Base-by-base conservation (phyloP, 1,284 basidiomycete genomes). In the Tilletia caries region DNA sequence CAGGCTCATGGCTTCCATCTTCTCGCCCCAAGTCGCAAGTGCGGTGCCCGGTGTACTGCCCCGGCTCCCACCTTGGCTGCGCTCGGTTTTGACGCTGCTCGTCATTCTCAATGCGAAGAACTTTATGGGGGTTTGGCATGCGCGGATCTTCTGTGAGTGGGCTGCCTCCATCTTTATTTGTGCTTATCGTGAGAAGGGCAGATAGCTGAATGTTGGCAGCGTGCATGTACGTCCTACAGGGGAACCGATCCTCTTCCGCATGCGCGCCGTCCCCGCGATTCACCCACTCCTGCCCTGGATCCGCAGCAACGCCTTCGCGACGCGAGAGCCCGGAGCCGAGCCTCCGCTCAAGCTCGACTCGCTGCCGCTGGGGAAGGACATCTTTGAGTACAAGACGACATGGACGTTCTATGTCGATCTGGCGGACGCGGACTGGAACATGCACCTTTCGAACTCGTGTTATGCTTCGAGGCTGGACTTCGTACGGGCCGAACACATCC, bases 341-440 rank as follows among this genome's bases (percentile, higher is more conserved):
- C 76, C 75, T 6, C 68, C 66, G 33, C 69, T 79, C 60, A 71
- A 68, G 43, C 66, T 72, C 37, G 60, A 67, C 2, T 43, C 33
- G 6, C 67, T 79, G 2, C 78, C 78, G 2, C 50, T 79, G 52
- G 74, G 74, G 44, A 67, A 62, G 13, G 76, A 79, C 71, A 66
- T 79, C 64, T 78, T 79, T 62, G 13, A 18, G 27, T 73, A 78
- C 52, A 68, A 41, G 15, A 70, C 68, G 4, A 67, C 65, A 10
- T 29, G 69, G 41, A 46, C 60, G n/a, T 74, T 71, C 20, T 60
- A 66, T 25, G 75, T 75, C 15, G 70, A 69, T 18, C 69, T 71
- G 13, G 75, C 75, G 66, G 78, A 79, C 37, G 75, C 72, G 66
- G 78, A 79, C 67, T 79, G 69, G 69, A 73, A 73, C 65, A 69